phyloP scores from a whole-genome alignment of 768 basidiomycete species.

The Lactarius deliciosus region DNA sequence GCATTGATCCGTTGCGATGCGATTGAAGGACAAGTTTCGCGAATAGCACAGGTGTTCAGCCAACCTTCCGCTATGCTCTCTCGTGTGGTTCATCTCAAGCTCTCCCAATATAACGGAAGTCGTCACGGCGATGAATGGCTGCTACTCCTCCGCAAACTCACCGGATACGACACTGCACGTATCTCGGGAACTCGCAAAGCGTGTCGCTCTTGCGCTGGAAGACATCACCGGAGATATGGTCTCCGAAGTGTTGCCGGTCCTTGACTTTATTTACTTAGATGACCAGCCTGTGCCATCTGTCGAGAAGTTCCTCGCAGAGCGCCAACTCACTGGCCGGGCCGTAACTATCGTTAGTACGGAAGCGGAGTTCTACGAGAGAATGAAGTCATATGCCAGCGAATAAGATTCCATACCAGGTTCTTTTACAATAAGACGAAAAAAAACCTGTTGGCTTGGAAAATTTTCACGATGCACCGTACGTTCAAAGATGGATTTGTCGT shows the following conservation, averaged over 20 bases:
- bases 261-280: neutral
- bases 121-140: too few relatives aligned
- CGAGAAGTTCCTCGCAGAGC: neutral
- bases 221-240: too few relatives aligned
- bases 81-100: neutral
- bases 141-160: too few relatives aligned
- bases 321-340: neutral
- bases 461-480: neutral
- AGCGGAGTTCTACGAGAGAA: neutral
- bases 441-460: accelerated
- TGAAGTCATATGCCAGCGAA: neutral
- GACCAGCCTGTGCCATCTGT: neutral
- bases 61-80: neutral
- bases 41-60: neutral
- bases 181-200: too few relatives aligned
- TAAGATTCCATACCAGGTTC: neutral
- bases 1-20: neutral
- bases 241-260: neutral
- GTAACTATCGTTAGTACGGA: neutral
- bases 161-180: too few relatives aligned
- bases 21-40: neutral
- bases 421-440: neutral
- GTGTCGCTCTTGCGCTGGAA: too few relatives aligned
- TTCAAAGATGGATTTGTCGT: neutral
- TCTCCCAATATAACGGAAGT: too few relatives aligned